Base-by-base conservation (phyloP, 768 basidiomycete genomes). In the Suillus americanus region DNA sequence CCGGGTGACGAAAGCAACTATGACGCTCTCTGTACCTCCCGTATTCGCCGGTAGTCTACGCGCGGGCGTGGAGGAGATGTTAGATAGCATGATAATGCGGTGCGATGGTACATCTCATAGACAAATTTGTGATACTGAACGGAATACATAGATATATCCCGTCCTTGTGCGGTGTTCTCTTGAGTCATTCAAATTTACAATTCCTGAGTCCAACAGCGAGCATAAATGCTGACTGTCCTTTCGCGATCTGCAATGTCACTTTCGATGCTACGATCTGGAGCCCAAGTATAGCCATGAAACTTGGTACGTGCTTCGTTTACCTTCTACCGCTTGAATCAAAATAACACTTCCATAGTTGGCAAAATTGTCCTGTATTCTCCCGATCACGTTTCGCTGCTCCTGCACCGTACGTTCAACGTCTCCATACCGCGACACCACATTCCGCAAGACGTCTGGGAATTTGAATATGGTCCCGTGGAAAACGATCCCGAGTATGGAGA, bases 71-170 rank as follows among this genome's bases (percentile, higher is more conserved):
- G 87, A 90, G 72, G 94, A 98, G 77, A 88, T 95, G 86, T 79
- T 98, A 20, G 95, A 98, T 76, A 92, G 92, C 9, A 91, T 97
- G 91, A 79, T 97, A 16, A 97, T 98, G 96, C 88, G 92, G 96
- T 95, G 72, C 69, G 85, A 48, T 48, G 23, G 30, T 37, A 63
- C 20, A 33, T 62, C 18, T 35, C 18, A 7, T 10, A 25, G 30
- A 35, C 12, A 37, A 23, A 1, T 35, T 30, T 28, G 60, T 45
- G n/a, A 45, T 62, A 35, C 40, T 59, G 30, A 64, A 46, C 43
- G 50, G 9, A 2, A 65, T 55, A 55, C 45, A 33, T 33, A 98
- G 96, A 79, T 95, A 97, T 76, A 87, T 94, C 64, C 89, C 92
- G 51, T 86, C 92, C n/a, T 81, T 98, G 61, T 81, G 85, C 65